Conservation (phyloP, 768 basidiomycete genomes). For the Chalciporus pseudorubinellus region DNA sequence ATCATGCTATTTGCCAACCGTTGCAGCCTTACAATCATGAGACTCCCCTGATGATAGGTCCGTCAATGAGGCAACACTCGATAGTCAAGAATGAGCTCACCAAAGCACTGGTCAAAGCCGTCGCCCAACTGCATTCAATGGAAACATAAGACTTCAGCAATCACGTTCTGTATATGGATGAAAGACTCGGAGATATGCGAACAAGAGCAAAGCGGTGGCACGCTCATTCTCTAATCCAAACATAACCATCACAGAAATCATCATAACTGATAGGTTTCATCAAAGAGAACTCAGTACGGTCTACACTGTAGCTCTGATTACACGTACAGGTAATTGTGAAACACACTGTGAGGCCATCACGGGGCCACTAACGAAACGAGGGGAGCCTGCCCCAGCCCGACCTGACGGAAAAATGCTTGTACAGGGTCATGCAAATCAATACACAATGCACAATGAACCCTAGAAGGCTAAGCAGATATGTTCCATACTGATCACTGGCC, state of each 20-base stretch:
- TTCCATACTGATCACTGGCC: background rate
- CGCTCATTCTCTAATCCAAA: slow-evolving; percentile 1
- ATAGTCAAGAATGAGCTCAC: too few relatives aligned
- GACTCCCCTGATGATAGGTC: too few relatives aligned
- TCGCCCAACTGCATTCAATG: slow-evolving; percentile 12
- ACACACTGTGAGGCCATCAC: too few relatives aligned
- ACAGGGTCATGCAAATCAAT: slow-evolving; percentile 14
- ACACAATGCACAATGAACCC: slow-evolving; percentile 14
- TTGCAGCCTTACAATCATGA: too few relatives aligned
- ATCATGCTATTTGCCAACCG: too few relatives aligned
- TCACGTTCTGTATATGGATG: background rate
- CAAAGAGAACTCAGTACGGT: too few relatives aligned
- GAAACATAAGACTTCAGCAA: slow-evolving; percentile 3
- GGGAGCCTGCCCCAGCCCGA: slow-evolving; percentile 17
- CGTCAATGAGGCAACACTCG: too few relatives aligned
- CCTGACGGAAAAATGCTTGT: slow-evolving; percentile 20
- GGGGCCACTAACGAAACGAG: slow-evolving; percentile 21
- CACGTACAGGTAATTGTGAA: slow-evolving; percentile 8
- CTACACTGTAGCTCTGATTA: too few relatives aligned
- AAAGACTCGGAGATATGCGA: slow-evolving; percentile 1
- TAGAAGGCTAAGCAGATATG: slow-evolving; percentile 7
- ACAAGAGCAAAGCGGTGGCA: slow-evolving; percentile 2
- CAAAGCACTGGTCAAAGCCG: slow-evolving; percentile 8
- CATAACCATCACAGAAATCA: too few relatives aligned
- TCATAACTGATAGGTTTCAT: too few relatives aligned